Conservation (phyloP, 2,329 filamentous ascomycete genomes). For the Macrophomina phaseolina region DNA sequence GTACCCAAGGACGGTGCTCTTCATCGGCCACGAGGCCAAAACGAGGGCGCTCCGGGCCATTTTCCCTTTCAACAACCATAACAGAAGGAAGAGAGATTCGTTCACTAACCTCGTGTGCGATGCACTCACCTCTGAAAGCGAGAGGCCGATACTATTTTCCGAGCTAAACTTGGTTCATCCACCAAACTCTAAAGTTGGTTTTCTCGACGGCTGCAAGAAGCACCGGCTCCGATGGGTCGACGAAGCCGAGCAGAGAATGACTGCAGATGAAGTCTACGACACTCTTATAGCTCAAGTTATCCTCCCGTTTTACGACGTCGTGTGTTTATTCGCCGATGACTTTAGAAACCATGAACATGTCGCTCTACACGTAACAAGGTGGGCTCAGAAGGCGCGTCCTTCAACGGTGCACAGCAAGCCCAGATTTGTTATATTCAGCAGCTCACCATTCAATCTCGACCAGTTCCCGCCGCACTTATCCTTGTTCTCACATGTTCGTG, state of each 20-base stretch:
- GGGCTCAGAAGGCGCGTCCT: conserved; percentile 17
- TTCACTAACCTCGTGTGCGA: background rate
- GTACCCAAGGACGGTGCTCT: background rate
- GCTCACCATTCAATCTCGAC: conserved; percentile 14
- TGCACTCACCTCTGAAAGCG: background rate
- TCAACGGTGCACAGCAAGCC: conserved; percentile 19
- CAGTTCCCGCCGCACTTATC: conserved; percentile 24
- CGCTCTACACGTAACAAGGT: conserved; percentile 23
- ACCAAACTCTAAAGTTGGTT: background rate
- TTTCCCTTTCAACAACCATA: background rate
- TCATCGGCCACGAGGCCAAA: background rate
- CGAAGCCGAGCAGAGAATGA: conserved; percentile 42
- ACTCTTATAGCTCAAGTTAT: conserved; percentile 28
- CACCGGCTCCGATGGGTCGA: background rate
- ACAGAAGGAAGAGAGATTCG: background rate
- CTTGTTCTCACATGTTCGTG: conserved; percentile 30
- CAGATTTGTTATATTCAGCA: conserved; percentile 29
- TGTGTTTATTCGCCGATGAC: conserved; percentile 32
- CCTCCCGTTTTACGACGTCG: conserved; percentile 29
- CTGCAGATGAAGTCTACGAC: conserved; percentile 1
- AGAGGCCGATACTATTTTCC: background rate
- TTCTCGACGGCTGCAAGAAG: background rate
- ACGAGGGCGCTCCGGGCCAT: background rate
- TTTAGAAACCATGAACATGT: conserved; percentile 27
- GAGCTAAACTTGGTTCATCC: background rate